Base-by-base conservation (phyloP, 768 basidiomycete species). In the Pleurotus sapidus region DNA sequence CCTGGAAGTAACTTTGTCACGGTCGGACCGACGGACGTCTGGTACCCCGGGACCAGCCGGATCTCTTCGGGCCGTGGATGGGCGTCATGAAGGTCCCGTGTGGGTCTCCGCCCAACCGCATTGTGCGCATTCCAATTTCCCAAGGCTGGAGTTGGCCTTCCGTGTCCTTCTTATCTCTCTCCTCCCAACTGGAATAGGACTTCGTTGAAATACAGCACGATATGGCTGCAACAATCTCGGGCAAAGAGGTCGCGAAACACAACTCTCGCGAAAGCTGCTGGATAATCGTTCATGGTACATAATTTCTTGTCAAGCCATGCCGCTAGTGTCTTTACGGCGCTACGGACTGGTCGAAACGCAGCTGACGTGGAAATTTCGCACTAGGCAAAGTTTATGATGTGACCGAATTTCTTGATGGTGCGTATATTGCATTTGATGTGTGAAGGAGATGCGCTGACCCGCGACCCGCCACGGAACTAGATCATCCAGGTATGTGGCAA, bases 251-350 rank as follows among this genome's bases (percentile, higher is more conserved):
- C 27, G 80, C 84, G 4, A 57, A 74, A 60, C 85, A 87, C 63
- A 83, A 80, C 61, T 74, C 68, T 40, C 72, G 86, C 18, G 81
- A 88, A 55, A 84, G 81, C 60, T 88, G 87, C 62, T 90, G 88
- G 88, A 91, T 93, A 58, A 91, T 94, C 57, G 88, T 94, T 0
- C 90, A 93, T 62, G 88, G 90, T 87, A 60, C 30, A 20, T 34
- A 9, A 34, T 34, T 34, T 8, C 11, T 34, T 30, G 51, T 37
- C 38, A 54, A 54, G 51, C 37, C 30, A 34, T 34, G 30, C 30
- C 11, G 30, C 30, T 11, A 8, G 4, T 34, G 30, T 7, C 30
- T 34, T 11, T 34, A 34, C 30, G 9, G 39, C n/a, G 24, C 2
- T 20, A 20, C 23, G 15, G 5, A 40, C 75, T 64, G 24, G 15